Base-by-base conservation (phyloP, 768 basidiomycete species). In the Lactifluus hygrophoroides region DNA sequence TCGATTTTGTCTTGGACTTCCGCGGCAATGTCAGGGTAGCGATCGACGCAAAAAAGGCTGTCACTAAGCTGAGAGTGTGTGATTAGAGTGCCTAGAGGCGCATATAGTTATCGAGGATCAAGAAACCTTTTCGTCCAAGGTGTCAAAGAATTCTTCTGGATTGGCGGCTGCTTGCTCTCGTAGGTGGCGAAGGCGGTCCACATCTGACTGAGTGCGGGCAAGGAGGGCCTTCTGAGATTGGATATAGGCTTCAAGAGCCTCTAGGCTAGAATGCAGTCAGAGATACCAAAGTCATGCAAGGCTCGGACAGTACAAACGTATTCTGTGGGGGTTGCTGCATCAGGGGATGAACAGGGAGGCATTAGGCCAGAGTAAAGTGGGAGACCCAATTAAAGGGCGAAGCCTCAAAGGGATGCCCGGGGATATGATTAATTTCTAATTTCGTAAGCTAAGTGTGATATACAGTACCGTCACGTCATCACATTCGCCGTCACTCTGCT, bases 231-330 rank as follows among this genome's bases (percentile, higher is more conserved):
- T 79, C 71, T 90, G 88, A 42, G 78, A 73, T 55, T 78, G 74
- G 61, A 90, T 78, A 70, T 83, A 90, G 48, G 72, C 72, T 65
- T 81, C 78, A 64, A 90, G 84, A 74, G 84, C 84, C 69, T 85
- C 77, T 64, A 82, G 70, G 65, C 83, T 85, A 34, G 14, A 47
- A 5, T 25, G 9, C 13, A 9, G 25, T 28, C 11, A 46, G 44
- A 21, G 19, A 16, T 2, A 9, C 3, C 11, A 23, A 27, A 9
- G 0, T 0, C 14, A 19, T n/a, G 21, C 3, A 17, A 25, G 19
- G 13, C 14, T 3, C 9, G 35, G 21, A 43, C 10, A 32, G 28
- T 25, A 56, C 49, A 17, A 32, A 60, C 59, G 54, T 60, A 37
- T 60, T 45, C 21, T 25, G 11, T 2, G 25, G 14, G 38, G 44